Conservation (phyloP, 202 grass and related monocot species). For the Brachypodium distachyon region DNA sequence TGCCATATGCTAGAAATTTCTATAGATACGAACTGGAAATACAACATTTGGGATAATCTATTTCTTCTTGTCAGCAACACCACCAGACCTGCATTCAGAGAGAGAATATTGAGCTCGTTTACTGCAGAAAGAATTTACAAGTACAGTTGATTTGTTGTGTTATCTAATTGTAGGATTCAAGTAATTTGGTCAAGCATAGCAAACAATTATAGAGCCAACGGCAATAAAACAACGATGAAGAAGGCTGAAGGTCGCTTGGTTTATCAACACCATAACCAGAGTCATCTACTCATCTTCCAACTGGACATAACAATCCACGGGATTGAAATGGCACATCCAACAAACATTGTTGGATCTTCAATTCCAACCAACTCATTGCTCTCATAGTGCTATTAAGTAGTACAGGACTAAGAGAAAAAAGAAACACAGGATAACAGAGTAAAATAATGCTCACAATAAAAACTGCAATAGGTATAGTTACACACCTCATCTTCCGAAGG, state of each 20-base stretch:
- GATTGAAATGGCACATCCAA: neutral
- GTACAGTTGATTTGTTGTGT: neutral
- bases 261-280: too few species aligned
- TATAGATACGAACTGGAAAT: neutral
- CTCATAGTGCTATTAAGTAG: neutral
- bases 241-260: neutral
- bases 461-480: neutral
- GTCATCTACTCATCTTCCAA: neutral
- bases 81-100: conserved; percentile 28
- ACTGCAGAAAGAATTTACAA: neutral
- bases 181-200: neutral
- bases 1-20: neutral
- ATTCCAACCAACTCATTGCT: neutral
- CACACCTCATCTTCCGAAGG: conserved; percentile 69
- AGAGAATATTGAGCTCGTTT: neutral
- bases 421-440: neutral
- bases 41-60: neutral
- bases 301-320: neutral
- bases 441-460: neutral
- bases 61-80: conserved; percentile 47
- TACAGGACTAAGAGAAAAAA: neutral
- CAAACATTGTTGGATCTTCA: neutral
- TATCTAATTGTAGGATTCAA: neutral
- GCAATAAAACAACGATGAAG: neutral
- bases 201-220: neutral